Percentiles rank a stretch among this genome's conserved stretches.
Conservation (phyloP, 164 flowering plant genomes). For the Magnolia kwangsiensis region DNA sequence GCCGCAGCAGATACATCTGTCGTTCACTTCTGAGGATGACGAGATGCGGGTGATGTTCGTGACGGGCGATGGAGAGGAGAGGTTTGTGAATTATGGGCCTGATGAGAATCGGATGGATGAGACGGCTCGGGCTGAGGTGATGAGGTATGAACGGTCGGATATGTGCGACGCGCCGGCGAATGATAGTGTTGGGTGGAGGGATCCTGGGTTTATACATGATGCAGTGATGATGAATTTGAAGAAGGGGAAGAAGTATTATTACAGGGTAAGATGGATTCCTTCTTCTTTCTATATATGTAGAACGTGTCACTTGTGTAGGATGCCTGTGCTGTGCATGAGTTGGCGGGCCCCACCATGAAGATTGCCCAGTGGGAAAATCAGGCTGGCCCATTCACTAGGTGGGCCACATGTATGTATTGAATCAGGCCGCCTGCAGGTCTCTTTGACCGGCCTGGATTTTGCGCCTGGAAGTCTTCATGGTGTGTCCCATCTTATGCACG, state of each 20-base stretch:
- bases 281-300: neutral
- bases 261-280: constrained; percentile 45
- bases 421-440: too few species aligned
- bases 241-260: constrained; percentile 66
- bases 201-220: constrained; percentile 83
- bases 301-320: too few species aligned
- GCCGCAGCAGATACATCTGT: constrained; percentile 86
- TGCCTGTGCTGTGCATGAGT: too few species aligned
- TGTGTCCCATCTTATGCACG: too few species aligned
- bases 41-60: constrained; percentile 95
- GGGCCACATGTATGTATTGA: too few species aligned
- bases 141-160: constrained; percentile 77
- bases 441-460: too few species aligned
- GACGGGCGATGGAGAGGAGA: constrained; percentile 49
- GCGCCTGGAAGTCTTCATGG: too few species aligned
- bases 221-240: constrained; percentile 67
- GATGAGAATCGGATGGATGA: constrained; percentile 25
- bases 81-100: constrained; percentile 61
- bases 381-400: too few species aligned
- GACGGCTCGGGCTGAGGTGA: constrained; percentile 44
- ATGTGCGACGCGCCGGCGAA: constrained; percentile 92
- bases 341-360: too few species aligned
- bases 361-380: too few species aligned
- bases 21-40: constrained; percentile 50
- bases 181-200: constrained; percentile 81